Conservation (phyloP, 306 rosid species). For the Vigna hirtella region DNA sequence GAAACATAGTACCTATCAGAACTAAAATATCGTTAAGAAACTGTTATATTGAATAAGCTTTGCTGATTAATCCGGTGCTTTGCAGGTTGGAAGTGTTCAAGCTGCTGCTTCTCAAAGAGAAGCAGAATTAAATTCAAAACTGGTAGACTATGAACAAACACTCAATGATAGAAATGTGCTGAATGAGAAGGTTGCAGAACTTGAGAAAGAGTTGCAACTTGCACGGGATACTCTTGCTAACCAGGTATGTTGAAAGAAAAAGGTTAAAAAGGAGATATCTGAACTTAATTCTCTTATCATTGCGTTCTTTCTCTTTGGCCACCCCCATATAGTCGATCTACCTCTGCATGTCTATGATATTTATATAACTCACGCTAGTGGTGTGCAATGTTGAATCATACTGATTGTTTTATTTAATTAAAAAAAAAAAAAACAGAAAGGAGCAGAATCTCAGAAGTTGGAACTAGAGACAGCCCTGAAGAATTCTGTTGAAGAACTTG, state of each 20-base stretch:
- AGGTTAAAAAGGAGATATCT: background rate
- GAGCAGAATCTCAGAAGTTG: slow-evolving; percentile 59
- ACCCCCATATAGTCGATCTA: background rate
- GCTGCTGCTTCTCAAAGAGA: slow-evolving; percentile 69
- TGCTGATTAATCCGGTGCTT: slow-evolving; percentile 42
- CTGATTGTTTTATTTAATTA: background rate
- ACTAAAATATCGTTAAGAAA: background rate
- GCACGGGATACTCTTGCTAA: slow-evolving; percentile 56
- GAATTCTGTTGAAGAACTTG: slow-evolving; percentile 72
- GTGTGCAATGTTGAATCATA: background rate
- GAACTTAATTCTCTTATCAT: background rate
- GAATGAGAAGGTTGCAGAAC: slow-evolving; percentile 65
- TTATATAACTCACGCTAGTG: background rate
- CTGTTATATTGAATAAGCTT: background rate
- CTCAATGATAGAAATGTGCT: slow-evolving; percentile 60
- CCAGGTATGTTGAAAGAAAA: slow-evolving; percentile 56
- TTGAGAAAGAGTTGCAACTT: slow-evolving; percentile 73
- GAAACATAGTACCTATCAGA: background rate
- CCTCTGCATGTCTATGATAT: slow-evolving; percentile 3
- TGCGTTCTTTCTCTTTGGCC: background rate
- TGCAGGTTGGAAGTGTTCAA: slow-evolving; percentile 69
- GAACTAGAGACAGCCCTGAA: slow-evolving; percentile 66
- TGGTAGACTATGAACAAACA: slow-evolving; percentile 64
- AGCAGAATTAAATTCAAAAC: slow-evolving; percentile 62
- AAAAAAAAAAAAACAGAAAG: slow-evolving; percentile 66